Conservation (phyloP, 495 filamentous ascomycete species). For the Astrothelium subdiscretum region DNA sequence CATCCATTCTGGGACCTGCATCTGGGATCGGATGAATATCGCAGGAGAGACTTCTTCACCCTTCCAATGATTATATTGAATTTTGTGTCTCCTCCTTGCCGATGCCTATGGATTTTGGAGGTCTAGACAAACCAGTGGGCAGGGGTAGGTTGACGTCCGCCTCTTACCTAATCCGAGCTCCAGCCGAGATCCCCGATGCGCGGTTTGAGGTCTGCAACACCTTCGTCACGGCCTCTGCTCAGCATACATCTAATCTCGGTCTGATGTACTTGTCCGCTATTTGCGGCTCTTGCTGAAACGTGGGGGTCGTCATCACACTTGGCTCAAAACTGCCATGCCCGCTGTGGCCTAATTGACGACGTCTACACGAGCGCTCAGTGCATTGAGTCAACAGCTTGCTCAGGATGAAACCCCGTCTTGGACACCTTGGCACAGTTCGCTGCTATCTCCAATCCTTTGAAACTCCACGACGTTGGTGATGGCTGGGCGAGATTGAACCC, state of each 20-base stretch:
- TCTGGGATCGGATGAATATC: neutral
- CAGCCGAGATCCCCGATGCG: neutral
- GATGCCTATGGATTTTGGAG: no score
- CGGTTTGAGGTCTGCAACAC: conserved; percentile 1
- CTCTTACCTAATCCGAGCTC: neutral
- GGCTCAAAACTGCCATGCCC: neutral
- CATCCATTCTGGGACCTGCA: neutral
- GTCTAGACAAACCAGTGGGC: no score
- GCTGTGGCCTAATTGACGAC: neutral
- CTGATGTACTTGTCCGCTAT: neutral
- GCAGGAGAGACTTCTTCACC: no score
- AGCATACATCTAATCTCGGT: neutral
- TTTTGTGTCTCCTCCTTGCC: no score
- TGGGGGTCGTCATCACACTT: neutral
- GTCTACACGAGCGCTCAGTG: no score
- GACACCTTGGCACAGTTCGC: neutral
- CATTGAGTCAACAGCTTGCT: neutral
- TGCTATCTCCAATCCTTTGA: neutral
- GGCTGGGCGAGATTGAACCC: neutral
- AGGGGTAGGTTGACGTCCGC: neutral
- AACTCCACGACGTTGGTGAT: neutral
- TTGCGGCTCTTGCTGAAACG: conserved; percentile 1
- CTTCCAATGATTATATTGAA: no score
- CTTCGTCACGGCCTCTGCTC: neutral
- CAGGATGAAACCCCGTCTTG: neutral